phyloP scores from a whole-genome alignment of 495 filamentous ascomycete genomes.

The Trichodelitschia bisporula region DNA sequence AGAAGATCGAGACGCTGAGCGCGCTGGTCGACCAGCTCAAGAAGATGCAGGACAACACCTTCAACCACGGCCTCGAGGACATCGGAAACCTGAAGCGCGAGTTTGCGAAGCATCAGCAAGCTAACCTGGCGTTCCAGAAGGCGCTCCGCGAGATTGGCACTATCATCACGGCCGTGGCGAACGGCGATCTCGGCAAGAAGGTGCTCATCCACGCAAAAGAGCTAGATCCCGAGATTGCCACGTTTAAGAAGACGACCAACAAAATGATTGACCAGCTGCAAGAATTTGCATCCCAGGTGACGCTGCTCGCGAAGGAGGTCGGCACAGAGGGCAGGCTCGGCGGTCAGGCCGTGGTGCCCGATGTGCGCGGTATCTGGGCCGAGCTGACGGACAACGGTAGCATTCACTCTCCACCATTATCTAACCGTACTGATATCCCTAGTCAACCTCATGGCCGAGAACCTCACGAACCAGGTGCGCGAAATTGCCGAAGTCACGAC shows the following conservation, averaged over 20 bases:
- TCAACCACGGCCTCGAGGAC: conserved; percentile 23
- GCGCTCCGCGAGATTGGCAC: conserved; percentile 89
- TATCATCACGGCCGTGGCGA: conserved; percentile 86
- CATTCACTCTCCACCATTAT: too few species aligned
- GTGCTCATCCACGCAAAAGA: conserved; percentile 88
- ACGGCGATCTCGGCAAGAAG: conserved; percentile 93
- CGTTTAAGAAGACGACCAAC: conserved; percentile 93
- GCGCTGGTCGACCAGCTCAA: conserved; percentile 20
- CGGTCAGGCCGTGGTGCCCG: conserved; percentile 82
- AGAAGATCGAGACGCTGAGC: conserved; percentile 22
- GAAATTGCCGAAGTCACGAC: conserved; percentile 95
- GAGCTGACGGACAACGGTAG: conserved; percentile 86
- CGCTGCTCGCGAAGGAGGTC: conserved; percentile 85
- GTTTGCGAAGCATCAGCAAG: conserved; percentile 86
- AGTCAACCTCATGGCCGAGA: conserved; percentile 97
- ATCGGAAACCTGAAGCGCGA: conserved; percentile 61
- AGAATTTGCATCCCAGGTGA: conserved; percentile 92
- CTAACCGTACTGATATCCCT: too few species aligned
- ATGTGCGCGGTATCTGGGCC: conserved; percentile 94
- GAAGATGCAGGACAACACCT: conserved; percentile 29
- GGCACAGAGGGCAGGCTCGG: conserved; percentile 94
- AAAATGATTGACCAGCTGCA: conserved; percentile 99
- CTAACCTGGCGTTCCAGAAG: conserved; percentile 97
- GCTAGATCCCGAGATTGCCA: conserved; percentile 98
- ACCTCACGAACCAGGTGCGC: conserved; percentile 67